Conservation (phyloP, 768 basidiomycete genomes). For the Pisolithus tinctorius region DNA sequence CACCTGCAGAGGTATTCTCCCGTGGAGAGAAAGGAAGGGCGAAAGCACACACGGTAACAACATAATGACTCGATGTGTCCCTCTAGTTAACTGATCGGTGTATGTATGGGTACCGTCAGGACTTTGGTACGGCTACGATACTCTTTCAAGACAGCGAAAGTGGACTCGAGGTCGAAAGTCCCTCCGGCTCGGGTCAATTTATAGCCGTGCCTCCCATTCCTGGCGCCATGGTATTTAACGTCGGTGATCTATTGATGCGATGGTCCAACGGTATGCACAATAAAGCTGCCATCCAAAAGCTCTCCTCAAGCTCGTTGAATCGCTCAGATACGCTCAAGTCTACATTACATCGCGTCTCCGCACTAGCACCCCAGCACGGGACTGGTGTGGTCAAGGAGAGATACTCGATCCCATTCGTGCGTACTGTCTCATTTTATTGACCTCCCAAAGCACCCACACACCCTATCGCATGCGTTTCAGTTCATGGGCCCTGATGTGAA, state of each 20-base stretch:
- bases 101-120: slow-evolving; percentile 15
- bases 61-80: background rate
- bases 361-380: slow-evolving; percentile 22
- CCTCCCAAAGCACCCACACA: background rate
- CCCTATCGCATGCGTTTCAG: slow-evolving; percentile 22
- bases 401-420: slow-evolving; percentile 58
- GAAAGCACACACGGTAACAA: slow-evolving; percentile 26
- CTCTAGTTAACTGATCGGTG: background rate
- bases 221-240: slow-evolving; percentile 45
- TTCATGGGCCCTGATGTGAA: slow-evolving; percentile 28
- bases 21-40: slow-evolving; percentile 27
- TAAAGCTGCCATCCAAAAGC: background rate
- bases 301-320: background rate
- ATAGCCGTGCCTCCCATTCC: slow-evolving; percentile 37
- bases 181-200: slow-evolving; percentile 38
- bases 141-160: slow-evolving; percentile 56
- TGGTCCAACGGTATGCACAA: slow-evolving; percentile 27
- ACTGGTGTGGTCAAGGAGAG: slow-evolving; percentile 39
- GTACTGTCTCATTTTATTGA: slow-evolving; percentile 10
- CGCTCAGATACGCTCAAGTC: slow-evolving; percentile 23
- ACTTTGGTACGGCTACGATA: slow-evolving; percentile 53
- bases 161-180: slow-evolving; percentile 57
- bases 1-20: slow-evolving; percentile 18
- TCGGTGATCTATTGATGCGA: slow-evolving; percentile 45
- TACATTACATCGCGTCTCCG: slow-evolving; percentile 47